Evolutionary conservation across 192 early-diverging fungal species (phyloP).

Genomic region (Coemansia sp.): DNA sequence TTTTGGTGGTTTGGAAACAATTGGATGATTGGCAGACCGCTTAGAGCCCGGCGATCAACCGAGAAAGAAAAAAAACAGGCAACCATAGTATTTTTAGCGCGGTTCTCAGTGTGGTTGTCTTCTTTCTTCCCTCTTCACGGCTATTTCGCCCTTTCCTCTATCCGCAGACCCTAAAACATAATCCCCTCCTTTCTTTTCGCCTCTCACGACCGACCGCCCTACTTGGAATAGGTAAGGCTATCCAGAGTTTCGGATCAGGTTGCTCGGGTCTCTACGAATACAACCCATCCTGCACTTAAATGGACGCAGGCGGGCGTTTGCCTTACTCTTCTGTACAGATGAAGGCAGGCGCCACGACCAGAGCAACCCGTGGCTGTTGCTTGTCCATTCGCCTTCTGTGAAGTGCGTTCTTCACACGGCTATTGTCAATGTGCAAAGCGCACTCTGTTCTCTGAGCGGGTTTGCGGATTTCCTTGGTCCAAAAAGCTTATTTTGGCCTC

Average conservation of each 20-base stretch:
- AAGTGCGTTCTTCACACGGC: not conserved
- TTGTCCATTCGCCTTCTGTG: not conserved
- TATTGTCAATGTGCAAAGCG: not conserved
- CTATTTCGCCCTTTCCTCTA: conserved; percentile 3
- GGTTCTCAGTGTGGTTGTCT: not conserved
- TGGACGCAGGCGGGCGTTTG: not conserved
- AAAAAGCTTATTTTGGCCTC: not conserved
- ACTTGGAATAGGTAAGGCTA: not conserved
- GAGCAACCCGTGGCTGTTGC: not conserved
- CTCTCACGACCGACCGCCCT: not conserved
- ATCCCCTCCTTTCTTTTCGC: not conserved
- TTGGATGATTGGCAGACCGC: conserved; percentile 11
- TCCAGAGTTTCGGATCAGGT: not conserved
- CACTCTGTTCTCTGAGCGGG: too few relatives aligned
- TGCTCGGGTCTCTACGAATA: not conserved
- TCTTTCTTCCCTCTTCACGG: not conserved
- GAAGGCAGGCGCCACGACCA: too few relatives aligned
- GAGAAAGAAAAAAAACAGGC: not conserved
- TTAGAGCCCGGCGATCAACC: conserved; percentile 1
- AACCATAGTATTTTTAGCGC: not conserved
- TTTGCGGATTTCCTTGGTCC: not conserved
- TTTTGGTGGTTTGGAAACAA: not conserved
- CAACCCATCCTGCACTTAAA: not conserved
- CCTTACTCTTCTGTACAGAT: not conserved
- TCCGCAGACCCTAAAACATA: not conserved